These are phyloP conservation scores for Fusarium marasasianum DNA, from an alignment of 2,329 filamentous ascomycete genomes.

Conservation along the genomic window DNA sequence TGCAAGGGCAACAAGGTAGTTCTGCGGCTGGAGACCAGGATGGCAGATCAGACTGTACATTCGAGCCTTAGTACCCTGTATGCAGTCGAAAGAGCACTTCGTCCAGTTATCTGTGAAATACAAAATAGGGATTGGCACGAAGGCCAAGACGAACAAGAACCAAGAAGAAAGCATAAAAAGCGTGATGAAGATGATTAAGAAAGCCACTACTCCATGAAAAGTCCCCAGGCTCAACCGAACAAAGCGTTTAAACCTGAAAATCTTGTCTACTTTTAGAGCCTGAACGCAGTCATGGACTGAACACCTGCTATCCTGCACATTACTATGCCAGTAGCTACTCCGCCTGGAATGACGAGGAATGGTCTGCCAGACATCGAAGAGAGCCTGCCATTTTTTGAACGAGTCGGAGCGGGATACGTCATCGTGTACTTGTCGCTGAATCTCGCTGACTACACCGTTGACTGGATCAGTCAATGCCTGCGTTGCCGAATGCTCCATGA, in stretches of 20 bases:
- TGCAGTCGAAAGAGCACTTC: accelerated
- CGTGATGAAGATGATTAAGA: too few species aligned
- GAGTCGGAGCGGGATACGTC: accelerated
- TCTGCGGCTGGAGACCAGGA: neutral
- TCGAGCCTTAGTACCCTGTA: accelerated
- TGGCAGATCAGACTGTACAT: neutral
- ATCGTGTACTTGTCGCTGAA: neutral
- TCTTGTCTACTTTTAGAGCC: accelerated
- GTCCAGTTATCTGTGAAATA: neutral
- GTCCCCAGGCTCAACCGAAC: neutral
- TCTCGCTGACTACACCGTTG: accelerated
- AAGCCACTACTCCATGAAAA: too few species aligned
- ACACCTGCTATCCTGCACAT: accelerated
- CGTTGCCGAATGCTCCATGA: neutral
- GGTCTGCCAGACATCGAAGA: neutral
- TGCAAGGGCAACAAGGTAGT: neutral
- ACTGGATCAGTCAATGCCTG: neutral
- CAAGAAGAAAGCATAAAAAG: too few species aligned
- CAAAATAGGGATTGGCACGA: accelerated
- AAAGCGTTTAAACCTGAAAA: accelerated
- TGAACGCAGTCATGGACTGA: neutral
- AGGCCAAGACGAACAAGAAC: too few species aligned
- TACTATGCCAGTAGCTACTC: accelerated
- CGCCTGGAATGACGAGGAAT: neutral
- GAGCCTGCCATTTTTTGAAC: neutral